Evolutionary conservation across 768 basidiomycete genomes (phyloP).

Genomic region (Mycena indigotica): DNA sequence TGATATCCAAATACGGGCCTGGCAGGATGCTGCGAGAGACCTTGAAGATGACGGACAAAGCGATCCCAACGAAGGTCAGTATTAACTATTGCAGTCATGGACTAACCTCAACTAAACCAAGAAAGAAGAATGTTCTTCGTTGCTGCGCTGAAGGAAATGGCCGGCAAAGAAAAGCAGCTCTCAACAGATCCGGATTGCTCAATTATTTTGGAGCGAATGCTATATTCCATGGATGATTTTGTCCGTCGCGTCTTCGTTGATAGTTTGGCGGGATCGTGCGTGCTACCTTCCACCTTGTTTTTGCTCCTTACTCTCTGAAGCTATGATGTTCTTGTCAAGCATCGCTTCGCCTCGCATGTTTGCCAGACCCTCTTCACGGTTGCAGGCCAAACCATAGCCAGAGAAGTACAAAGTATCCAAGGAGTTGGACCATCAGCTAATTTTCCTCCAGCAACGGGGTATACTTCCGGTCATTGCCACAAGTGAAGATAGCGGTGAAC

Average conservation of each 20-base stretch:
- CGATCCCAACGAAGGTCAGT: conserved; percentile 77
- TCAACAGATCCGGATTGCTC: conserved; percentile 96
- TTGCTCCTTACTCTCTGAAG: conserved; percentile 35
- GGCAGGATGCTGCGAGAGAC: conserved; percentile 64
- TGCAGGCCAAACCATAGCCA: conserved; percentile 59
- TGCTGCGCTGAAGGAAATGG: conserved; percentile 83
- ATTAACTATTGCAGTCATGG: too few species aligned
- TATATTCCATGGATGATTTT: conserved; percentile 95
- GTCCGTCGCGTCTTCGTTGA: conserved; percentile 90
- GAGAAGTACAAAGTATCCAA: conserved; percentile 56
- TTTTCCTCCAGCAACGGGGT: conserved; percentile 47
- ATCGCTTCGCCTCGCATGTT: conserved; percentile 95
- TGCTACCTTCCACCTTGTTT: conserved; percentile 20
- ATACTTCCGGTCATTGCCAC: conserved; percentile 53
- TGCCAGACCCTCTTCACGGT: conserved; percentile 85
- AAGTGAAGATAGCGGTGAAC: conserved; percentile 59
- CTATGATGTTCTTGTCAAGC: conserved; percentile 63
- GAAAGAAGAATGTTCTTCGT: conserved; percentile 78
- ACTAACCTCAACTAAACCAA: conserved; percentile 29
- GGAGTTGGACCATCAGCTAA: not conserved
- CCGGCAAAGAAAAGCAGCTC: conserved; percentile 83
- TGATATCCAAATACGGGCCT: conserved; percentile 83
- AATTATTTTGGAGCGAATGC: conserved; percentile 83
- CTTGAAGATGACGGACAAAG: conserved; percentile 46
- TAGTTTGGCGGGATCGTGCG: conserved; percentile 85